Evolutionary conservation across 2,329 filamentous ascomycete genomes (phyloP).

Genomic region (Diatrype stigma): DNA sequence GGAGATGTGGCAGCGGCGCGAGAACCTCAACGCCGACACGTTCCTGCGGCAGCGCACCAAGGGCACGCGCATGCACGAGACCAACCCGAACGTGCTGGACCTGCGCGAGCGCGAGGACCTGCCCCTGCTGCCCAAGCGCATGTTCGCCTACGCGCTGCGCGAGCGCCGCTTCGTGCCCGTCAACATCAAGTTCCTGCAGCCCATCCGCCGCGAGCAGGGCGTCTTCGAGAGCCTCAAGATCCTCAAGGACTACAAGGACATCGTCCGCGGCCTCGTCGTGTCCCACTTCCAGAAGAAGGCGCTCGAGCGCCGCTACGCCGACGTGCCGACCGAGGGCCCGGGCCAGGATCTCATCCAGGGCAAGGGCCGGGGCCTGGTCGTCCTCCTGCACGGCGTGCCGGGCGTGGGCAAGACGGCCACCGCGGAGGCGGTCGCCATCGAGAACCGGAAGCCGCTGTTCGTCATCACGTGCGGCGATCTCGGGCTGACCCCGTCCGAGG

Average conservation of each 20-base stretch:
- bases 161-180: conserved; percentile 36
- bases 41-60: conserved; percentile 33
- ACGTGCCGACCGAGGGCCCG: conserved; percentile 21
- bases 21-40: conserved; percentile 29
- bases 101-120: conserved; percentile 24
- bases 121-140: conserved; percentile 35
- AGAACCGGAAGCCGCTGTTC: conserved; percentile 40
- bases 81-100: conserved; percentile 21
- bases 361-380: conserved; percentile 40
- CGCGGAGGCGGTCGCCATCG: conserved; percentile 38
- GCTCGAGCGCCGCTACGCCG: conserved; percentile 29
- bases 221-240: conserved; percentile 39
- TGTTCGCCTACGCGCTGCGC: conserved; percentile 38
- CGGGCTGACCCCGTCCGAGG: conserved; percentile 35
- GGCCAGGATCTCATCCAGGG: conserved; percentile 40
- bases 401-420: conserved; percentile 48
- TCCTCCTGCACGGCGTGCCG: conserved; percentile 43
- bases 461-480: conserved; percentile 47
- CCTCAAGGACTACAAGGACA: conserved; percentile 36
- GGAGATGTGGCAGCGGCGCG: conserved; percentile 32
- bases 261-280: conserved; percentile 35
- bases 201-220: conserved; percentile 29
- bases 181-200: conserved; percentile 31
- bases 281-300: conserved; percentile 38
- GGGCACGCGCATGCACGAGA: conserved; percentile 31